Conservation (phyloP, 371 early-diverging fungal genomes). For the Saksenaea oblongispora region DNA sequence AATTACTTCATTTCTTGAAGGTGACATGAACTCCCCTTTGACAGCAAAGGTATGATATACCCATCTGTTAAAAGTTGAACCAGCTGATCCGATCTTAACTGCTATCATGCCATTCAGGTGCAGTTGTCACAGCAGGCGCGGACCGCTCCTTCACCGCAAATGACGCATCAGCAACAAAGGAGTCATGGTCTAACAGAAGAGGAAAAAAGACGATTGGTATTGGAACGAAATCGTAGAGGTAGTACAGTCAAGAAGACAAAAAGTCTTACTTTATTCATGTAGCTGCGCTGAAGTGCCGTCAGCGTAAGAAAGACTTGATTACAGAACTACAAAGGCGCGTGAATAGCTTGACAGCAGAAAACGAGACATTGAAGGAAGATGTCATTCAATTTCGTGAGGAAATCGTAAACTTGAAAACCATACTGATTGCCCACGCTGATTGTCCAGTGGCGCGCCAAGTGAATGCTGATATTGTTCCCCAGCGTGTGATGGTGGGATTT, state of each 20-base stretch:
- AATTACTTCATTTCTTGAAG: too few relatives aligned
- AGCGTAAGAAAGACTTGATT: slow-evolving; percentile 69
- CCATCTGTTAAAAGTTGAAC: too few relatives aligned
- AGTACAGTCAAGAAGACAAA: slow-evolving; percentile 1
- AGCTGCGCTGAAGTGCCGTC: slow-evolving; percentile 73
- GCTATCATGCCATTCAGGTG: too few relatives aligned
- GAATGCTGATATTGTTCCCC: neutral
- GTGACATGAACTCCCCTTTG: too few relatives aligned
- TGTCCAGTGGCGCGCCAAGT: slow-evolving; percentile 44
- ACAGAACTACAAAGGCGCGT: slow-evolving; percentile 56
- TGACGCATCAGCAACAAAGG: neutral
- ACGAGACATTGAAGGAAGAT: slow-evolving; percentile 47
- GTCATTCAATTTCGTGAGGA: slow-evolving; percentile 51
- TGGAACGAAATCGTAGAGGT: slow-evolving; percentile 80
- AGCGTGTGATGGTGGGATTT: neutral
- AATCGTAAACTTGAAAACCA: slow-evolving; percentile 51
- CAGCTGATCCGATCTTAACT: too few relatives aligned
- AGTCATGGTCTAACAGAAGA: slow-evolving; percentile 18
- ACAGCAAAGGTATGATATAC: too few relatives aligned
- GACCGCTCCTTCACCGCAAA: neutral
- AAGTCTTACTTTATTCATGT: slow-evolving; percentile 20
- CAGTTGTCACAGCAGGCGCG: neutral
- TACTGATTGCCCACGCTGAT: slow-evolving; percentile 57
- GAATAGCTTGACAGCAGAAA: slow-evolving; percentile 52
- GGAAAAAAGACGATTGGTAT: slow-evolving; percentile 63